A percentile compares a stretch with the other conserved stretches of the same genome.
Evolutionary conservation across 1,139 yeast genomes (phyloP).

Genomic region (Candida anutae): DNA sequence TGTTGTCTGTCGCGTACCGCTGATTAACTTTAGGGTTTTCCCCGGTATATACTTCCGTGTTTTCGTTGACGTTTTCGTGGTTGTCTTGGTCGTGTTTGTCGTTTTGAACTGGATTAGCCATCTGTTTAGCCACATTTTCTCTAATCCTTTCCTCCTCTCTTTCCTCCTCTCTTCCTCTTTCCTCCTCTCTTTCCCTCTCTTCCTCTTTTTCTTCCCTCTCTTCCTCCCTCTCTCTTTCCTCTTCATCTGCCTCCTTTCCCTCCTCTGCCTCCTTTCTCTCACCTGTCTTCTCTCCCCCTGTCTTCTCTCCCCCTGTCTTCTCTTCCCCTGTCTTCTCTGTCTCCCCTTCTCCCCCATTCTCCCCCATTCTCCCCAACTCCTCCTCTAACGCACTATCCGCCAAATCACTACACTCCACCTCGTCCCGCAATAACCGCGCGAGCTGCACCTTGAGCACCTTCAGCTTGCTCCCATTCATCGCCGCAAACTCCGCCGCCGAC

Average conservation of each 20-base stretch:
- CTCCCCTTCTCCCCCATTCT: background rate
- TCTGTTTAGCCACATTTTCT: conserved; percentile 1
- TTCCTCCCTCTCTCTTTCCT: conserved; percentile 5
- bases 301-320: background rate
- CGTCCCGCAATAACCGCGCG: conserved; percentile 32
- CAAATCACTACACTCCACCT: conserved; percentile 19
- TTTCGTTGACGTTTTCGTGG: background rate
- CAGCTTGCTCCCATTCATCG: conserved; percentile 25
- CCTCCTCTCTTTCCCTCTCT: conserved; percentile 4
- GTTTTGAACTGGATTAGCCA: too few species aligned
- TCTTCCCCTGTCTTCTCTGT: background rate
- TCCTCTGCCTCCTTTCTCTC: too few species aligned
- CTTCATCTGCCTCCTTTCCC: too few species aligned
- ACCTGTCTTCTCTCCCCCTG: conserved; percentile 10
- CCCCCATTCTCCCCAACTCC: conserved; percentile 18
- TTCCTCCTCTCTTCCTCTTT: conserved; percentile 2
- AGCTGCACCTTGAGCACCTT: conserved; percentile 34
- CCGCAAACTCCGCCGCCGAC: conserved; percentile 18
- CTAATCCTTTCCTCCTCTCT: conserved; percentile 2
- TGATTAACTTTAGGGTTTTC: too few species aligned
- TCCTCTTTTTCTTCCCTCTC: conserved; percentile 2
- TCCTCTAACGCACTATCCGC: conserved; percentile 16
- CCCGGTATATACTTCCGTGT: too few species aligned
- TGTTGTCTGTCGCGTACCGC: too few species aligned
- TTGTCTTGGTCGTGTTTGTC: conserved; percentile 1